These are phyloP conservation scores for Coemansia sp. DNA, from an alignment of 192 early-diverging fungal species.

Conservation along the genomic window DNA sequence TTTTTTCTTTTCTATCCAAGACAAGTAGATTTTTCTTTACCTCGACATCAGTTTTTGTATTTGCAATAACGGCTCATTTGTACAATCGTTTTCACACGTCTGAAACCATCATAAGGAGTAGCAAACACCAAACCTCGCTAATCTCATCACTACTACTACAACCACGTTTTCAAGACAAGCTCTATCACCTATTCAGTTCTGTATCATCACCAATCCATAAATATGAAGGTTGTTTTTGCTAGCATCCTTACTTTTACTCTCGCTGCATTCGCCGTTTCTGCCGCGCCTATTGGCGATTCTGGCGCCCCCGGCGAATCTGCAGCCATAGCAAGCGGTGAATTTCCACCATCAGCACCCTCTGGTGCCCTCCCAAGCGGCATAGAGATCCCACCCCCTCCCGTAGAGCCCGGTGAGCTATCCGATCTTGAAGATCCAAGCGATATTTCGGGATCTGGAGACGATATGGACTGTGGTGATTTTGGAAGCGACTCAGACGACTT, in stretches of 20 bases:
- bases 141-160: background rate
- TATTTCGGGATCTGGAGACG: too few relatives aligned
- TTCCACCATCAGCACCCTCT: background rate
- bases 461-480: background rate
- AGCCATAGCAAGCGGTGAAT: background rate
- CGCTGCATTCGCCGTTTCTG: background rate
- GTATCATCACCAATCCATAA: background rate
- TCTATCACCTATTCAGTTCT: too few relatives aligned
- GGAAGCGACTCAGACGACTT: background rate
- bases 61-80: too few relatives aligned
- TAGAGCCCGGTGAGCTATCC: background rate
- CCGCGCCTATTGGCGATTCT: background rate
- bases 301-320: background rate
- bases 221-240: slow-evolving; percentile 16
- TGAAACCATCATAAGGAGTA: too few relatives aligned
- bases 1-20: background rate
- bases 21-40: too few relatives aligned
- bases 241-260: background rate
- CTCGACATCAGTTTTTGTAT: too few relatives aligned
- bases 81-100: too few relatives aligned
- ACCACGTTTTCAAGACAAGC: background rate
- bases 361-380: background rate
- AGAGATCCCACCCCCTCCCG: background rate
- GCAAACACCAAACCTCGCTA: too few relatives aligned
- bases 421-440: background rate